These are phyloP conservation scores for Ambrosiella xylebori DNA, from an alignment of 2,329 filamentous ascomycete species.

Conservation along the genomic window DNA sequence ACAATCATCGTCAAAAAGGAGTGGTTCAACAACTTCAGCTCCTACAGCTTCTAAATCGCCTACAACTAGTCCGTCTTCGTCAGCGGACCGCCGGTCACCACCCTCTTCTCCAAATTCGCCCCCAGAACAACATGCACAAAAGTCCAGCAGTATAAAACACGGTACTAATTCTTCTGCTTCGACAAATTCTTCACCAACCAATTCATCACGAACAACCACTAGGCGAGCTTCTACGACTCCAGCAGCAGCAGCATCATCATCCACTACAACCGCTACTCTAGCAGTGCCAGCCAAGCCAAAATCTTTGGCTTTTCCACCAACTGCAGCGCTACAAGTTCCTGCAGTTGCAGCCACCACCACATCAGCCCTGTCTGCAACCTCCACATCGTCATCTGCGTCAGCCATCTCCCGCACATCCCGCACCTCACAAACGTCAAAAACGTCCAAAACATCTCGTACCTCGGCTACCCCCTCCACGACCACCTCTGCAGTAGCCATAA, in stretches of 20 bases:
- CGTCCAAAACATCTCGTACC: conserved; percentile 12
- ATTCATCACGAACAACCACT: not conserved
- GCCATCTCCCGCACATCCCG: not conserved
- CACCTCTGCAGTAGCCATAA: conserved; percentile 16
- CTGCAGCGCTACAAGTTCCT: not conserved
- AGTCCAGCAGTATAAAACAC: too few species aligned
- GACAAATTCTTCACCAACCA: not conserved
- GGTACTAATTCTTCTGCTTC: not conserved
- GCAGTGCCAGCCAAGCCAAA: not conserved
- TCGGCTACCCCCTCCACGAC: conserved; percentile 13
- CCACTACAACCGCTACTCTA: not conserved
- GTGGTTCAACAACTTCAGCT: too few species aligned
- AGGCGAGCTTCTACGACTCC: not conserved
- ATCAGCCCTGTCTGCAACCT: not conserved
- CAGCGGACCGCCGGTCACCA: too few species aligned
- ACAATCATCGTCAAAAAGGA: too few species aligned
- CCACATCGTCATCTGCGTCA: not conserved
- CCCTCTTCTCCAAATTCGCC: too few species aligned
- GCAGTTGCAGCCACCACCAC: not conserved
- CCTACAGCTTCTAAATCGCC: too few species aligned
- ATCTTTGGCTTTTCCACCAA: not conserved
- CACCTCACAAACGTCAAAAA: not conserved
- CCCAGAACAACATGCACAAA: too few species aligned
- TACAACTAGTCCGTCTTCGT: too few species aligned
- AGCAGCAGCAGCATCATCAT: not conserved